Conservation (phyloP, 2,329 filamentous ascomycete genomes). For the Stromatinia cepivora region DNA sequence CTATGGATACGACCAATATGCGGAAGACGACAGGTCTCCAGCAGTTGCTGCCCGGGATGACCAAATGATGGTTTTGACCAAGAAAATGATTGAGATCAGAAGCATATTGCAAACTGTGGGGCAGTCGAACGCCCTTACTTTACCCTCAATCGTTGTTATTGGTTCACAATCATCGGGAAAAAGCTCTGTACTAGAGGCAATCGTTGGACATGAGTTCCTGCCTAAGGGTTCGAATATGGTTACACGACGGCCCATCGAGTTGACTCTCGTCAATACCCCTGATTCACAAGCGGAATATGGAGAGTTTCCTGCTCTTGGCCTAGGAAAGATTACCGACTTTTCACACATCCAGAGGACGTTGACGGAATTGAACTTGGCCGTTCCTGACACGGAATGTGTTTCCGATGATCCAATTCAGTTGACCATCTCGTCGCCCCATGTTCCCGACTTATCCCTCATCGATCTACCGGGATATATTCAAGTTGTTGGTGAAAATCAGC, state of each 20-base stretch:
- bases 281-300: conserved; percentile 86
- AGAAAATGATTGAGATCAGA: conserved; percentile 99
- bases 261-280: conserved; percentile 94
- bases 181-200: conserved; percentile 93
- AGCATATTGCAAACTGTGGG: conserved; percentile 88
- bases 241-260: conserved; percentile 89
- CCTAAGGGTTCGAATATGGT: conserved; percentile 99
- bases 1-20: conserved; percentile 72
- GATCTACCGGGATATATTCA: conserved; percentile 98
- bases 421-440: conserved; percentile 90
- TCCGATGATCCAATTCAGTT: conserved; percentile 96
- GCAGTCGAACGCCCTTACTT: conserved; percentile 81
- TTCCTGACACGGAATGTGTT: conserved; percentile 87
- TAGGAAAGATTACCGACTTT: conserved; percentile 91
- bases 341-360: conserved; percentile 87
- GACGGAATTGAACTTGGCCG: conserved; percentile 91
- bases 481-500: conserved; percentile 87
- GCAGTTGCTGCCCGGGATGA: conserved; percentile 80
- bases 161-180: conserved; percentile 98
- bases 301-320: conserved; percentile 88
- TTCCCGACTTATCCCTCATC: conserved; percentile 92
- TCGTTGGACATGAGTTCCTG: conserved; percentile 95
- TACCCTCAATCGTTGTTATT: conserved; percentile 98
- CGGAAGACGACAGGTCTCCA: conserved; percentile 62
- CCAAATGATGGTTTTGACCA: conserved; percentile 98